Conservation (phyloP, 2,329 filamentous ascomycete genomes). For the Neofusicoccum parvum region DNA sequence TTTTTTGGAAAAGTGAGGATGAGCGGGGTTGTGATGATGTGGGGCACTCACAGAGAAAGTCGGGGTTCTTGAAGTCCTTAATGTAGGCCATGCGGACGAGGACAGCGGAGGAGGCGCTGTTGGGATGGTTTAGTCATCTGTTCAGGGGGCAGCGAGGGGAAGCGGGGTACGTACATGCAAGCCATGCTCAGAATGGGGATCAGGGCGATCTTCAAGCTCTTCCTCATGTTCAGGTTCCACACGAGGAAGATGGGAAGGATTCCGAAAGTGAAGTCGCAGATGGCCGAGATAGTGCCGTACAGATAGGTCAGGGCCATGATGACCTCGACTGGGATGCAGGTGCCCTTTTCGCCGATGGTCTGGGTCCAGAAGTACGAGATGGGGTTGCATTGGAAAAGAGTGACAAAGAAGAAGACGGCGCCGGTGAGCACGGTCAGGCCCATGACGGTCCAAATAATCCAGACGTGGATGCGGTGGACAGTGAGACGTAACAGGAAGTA, state of each 20-base stretch:
- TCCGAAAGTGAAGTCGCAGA: constrained; percentile 54
- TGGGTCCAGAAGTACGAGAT: constrained; percentile 54
- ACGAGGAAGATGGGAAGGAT: constrained; percentile 55
- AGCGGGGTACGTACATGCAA: constrained; percentile 35
- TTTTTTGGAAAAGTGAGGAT: too few relatives aligned
- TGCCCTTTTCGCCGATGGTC: constrained; percentile 39
- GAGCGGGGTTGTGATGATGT: background rate
- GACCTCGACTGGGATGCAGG: constrained; percentile 44
- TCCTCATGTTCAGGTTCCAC: constrained; percentile 54
- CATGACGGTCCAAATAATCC: constrained; percentile 44
- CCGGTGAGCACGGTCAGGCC: constrained; percentile 39
- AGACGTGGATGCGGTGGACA: constrained; percentile 21
- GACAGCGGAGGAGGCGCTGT: constrained; percentile 36
- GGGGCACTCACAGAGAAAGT: constrained; percentile 33
- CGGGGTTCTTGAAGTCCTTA: constrained; percentile 36
- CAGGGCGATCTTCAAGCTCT: constrained; percentile 50
- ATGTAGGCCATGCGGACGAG: constrained; percentile 39
- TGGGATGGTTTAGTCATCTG: background rate
- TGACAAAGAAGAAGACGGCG: constrained; percentile 49
- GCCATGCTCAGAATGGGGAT: constrained; percentile 54
- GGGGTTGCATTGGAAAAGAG: constrained; percentile 55
- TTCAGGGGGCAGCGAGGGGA: background rate
- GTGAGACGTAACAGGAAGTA: constrained; percentile 9
- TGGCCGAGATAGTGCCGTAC: constrained; percentile 50
- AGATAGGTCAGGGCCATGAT: constrained; percentile 50